A percentile compares a stretch with the other conserved stretches of the same genome.
phyloP scores from a whole-genome alignment of 2,329 filamentous ascomycete genomes.

The Fusarium poae region DNA sequence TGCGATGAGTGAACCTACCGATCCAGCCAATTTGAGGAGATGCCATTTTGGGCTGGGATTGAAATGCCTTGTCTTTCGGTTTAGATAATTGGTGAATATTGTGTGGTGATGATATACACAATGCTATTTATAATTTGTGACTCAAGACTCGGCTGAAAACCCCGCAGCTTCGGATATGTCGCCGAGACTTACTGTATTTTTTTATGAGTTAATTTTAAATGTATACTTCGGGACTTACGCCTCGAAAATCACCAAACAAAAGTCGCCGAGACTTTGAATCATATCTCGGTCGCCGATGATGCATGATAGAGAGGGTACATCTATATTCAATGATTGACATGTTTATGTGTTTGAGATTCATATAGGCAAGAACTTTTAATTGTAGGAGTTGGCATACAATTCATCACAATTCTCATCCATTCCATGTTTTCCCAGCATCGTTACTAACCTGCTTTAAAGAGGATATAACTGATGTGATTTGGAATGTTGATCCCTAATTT shows the following conservation, averaged over 20 bases:
- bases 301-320: too few relatives aligned
- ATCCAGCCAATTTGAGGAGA: conserved; percentile 35
- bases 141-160: neutral
- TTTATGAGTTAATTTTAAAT: too few relatives aligned
- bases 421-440: too few relatives aligned
- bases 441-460: too few relatives aligned
- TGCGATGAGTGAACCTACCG: neutral
- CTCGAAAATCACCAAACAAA: too few relatives aligned
- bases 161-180: conserved; percentile 12
- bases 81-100: neutral
- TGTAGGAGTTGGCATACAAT: neutral
- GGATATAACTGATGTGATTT: too few relatives aligned
- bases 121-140: neutral
- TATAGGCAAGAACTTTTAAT: accelerated
- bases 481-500: too few relatives aligned
- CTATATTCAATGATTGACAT: neutral
- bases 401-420: neutral
- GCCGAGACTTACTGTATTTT: neutral
- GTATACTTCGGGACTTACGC: too few relatives aligned
- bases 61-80: neutral
- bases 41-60: neutral
- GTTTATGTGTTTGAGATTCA: neutral
- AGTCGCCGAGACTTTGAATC: neutral
- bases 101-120: neutral
- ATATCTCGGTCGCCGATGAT: neutral